These are phyloP conservation scores for Talaromyces borbonicus DNA, from an alignment of 495 filamentous ascomycete species.

Conservation along the genomic window DNA sequence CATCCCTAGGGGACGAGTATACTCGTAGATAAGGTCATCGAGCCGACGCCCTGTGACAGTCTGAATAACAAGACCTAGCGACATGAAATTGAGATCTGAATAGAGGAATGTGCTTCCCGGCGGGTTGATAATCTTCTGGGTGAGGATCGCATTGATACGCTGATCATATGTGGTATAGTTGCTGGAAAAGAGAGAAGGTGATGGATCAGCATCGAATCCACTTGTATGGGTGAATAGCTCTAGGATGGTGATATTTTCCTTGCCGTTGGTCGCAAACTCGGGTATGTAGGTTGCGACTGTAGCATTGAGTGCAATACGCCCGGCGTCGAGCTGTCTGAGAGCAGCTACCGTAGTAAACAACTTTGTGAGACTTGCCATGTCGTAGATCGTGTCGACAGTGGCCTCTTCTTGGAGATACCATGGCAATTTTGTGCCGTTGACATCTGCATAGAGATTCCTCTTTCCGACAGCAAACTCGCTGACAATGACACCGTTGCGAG, in stretches of 20 bases:
- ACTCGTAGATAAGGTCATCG: conserved; percentile 15
- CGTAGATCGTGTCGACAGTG: conserved; percentile 18
- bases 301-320: conserved; percentile 11
- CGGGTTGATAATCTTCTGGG: conserved; percentile 13
- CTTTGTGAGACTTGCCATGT: conserved; percentile 23
- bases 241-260: conserved; percentile 17
- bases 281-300: conserved; percentile 18
- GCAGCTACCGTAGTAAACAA: conserved; percentile 16
- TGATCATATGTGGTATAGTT: conserved; percentile 14
- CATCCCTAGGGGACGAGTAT: conserved; percentile 16
- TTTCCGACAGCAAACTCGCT: conserved; percentile 21
- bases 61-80: conserved; percentile 17
- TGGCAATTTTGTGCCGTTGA: conserved; percentile 18
- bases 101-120: conserved; percentile 19
- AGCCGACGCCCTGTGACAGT: conserved; percentile 13
- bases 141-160: conserved; percentile 14
- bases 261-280: conserved; percentile 17
- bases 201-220: conserved; percentile 21
- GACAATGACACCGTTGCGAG: conserved; percentile 17
- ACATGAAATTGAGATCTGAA: conserved; percentile 23
- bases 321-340: conserved; percentile 15
- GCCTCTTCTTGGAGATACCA: conserved; percentile 10
- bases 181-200: conserved; percentile 17
- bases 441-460: conserved; percentile 16
- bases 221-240: conserved; percentile 21